Evolutionary conservation across 176 grass and related monocot genomes (phyloP).

Genomic region (Bolboschoenus planiculmis): DNA sequence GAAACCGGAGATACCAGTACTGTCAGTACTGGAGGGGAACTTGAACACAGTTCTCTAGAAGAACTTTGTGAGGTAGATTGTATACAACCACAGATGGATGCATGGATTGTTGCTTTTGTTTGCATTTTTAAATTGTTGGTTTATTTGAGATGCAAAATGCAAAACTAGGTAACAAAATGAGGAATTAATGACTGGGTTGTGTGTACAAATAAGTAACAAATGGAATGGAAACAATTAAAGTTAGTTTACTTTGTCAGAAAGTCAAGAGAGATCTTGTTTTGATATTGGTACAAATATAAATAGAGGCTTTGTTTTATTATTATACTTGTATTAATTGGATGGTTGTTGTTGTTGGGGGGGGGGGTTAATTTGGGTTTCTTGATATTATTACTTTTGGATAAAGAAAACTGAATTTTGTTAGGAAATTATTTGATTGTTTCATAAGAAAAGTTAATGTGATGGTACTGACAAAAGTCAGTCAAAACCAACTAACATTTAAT

Average conservation of each 20-base stretch:
- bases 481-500: too few relatives aligned
- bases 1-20: not conserved
- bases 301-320: not conserved
- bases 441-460: not conserved
- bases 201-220: not conserved
- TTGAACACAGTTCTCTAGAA: not conserved
- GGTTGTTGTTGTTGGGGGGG: too few relatives aligned
- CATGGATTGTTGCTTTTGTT: not conserved
- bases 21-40: not conserved
- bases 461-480: not conserved
- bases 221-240: not conserved
- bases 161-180: not conserved
- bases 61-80: not conserved
- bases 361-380: not conserved
- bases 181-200: not conserved
- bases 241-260: not conserved
- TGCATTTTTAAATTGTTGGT: not conserved
- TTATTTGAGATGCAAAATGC: conserved; percentile 11
- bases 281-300: not conserved
- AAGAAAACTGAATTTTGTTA: not conserved
- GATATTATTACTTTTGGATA: not conserved
- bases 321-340: not conserved
- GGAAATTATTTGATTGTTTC: conserved; percentile 3
- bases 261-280: not conserved
- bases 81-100: not conserved